Percentiles rank a stretch among this genome's conserved stretches.
Conservation (phyloP, 2,329 filamentous ascomycete species). For the Conoideocrella luteorostrata region DNA sequence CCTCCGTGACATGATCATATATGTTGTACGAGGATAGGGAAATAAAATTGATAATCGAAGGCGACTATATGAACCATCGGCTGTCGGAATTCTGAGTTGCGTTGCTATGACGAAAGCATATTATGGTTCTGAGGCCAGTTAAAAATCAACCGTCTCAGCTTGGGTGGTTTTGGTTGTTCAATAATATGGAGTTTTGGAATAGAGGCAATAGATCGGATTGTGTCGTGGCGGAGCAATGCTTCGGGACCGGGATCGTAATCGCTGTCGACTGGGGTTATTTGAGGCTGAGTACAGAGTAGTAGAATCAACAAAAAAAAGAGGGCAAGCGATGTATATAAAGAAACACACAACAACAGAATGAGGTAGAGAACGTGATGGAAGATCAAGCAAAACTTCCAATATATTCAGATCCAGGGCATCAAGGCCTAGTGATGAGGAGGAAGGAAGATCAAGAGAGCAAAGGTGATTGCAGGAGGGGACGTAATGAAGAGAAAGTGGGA, state of each 20-base stretch:
- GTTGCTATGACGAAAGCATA: slow-evolving; percentile 6
- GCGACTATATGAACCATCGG: background rate
- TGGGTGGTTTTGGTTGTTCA: background rate
- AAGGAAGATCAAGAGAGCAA: background rate
- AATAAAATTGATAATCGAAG: background rate
- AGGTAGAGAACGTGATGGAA: slow-evolving; percentile 7
- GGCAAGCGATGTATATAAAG: slow-evolving; percentile 1
- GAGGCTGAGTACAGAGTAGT: background rate
- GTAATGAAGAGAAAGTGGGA: slow-evolving; percentile 3
- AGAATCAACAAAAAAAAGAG: background rate
- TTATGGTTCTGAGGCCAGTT: background rate
- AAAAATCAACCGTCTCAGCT: background rate
- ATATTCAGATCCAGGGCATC: slow-evolving; percentile 2
- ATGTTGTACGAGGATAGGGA: background rate
- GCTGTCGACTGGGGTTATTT: background rate
- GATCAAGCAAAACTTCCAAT: background rate
- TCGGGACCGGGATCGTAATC: background rate
- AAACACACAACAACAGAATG: slow-evolving; percentile 1
- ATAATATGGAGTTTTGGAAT: background rate
- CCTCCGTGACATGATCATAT: slow-evolving; percentile 24
- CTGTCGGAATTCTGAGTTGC: slow-evolving; percentile 2
- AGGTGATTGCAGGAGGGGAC: slow-evolving; percentile 3
- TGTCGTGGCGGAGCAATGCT: slow-evolving; percentile 5
- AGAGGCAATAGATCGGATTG: background rate
- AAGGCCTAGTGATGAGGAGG: background rate